Conservation (phyloP, 2,329 filamentous ascomycete genomes). For the Colletotrichum sp. region DNA sequence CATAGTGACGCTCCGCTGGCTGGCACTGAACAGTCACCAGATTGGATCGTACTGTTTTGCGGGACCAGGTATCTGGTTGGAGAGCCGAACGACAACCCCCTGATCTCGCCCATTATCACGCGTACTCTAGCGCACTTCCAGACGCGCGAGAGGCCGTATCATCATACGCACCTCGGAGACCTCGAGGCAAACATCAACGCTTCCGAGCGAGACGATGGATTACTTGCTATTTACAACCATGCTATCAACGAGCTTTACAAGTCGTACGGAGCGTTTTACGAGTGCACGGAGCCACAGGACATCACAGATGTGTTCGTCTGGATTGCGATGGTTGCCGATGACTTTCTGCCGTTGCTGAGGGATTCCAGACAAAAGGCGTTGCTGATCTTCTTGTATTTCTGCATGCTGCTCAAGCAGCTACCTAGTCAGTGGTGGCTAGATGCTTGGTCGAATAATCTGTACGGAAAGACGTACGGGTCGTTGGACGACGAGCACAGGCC, state of each 20-base stretch:
- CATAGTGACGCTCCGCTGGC: constrained; percentile 7
- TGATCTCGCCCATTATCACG: constrained; percentile 18
- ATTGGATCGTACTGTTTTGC: constrained; percentile 26
- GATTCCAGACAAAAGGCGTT: constrained; percentile 30
- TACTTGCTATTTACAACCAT: constrained; percentile 30
- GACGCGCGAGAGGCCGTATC: constrained; percentile 10
- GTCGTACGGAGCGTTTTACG: constrained; percentile 30
- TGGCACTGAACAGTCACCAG: constrained; percentile 9
- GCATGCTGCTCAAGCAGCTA: constrained; percentile 34
- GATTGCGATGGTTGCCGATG: constrained; percentile 39
- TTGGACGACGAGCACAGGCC: constrained; percentile 39
- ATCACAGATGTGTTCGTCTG: constrained; percentile 44
- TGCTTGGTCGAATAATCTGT: constrained; percentile 36
- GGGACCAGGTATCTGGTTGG: constrained; percentile 14
- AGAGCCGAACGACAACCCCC: neutral
- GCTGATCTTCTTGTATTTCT: constrained; percentile 39
- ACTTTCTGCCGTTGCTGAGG: constrained; percentile 39
- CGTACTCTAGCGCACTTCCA: constrained; percentile 12
- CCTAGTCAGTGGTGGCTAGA: constrained; percentile 40
- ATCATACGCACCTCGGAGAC: constrained; percentile 25
- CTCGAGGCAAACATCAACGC: constrained; percentile 27
- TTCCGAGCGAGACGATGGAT: constrained; percentile 6
- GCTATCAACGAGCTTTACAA: constrained; percentile 38
- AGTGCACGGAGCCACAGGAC: constrained; percentile 28
- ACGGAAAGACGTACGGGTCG: constrained; percentile 32